Evolutionary conservation across 139 green algal species (phyloP).

Genomic region (Chlorella vulgaris): DNA sequence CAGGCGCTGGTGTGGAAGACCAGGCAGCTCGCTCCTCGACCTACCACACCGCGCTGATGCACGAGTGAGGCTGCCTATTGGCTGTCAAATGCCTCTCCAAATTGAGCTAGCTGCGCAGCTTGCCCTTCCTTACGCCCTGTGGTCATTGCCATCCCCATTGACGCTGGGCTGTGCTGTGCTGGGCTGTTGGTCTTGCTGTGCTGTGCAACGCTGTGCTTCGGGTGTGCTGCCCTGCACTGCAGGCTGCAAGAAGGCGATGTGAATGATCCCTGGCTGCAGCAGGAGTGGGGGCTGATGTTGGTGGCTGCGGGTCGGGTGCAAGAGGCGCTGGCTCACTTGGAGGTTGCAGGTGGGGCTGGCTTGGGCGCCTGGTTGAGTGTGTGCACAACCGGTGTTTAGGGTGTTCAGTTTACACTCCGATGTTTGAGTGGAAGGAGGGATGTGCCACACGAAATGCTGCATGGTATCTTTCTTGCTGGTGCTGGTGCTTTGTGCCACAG

Average conservation of each 20-base stretch:
- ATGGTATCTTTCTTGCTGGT: too few species aligned
- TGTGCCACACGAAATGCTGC: too few species aligned
- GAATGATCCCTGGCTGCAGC: constrained; percentile 76
- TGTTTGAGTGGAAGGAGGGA: too few species aligned
- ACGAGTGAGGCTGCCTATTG: constrained; percentile 13
- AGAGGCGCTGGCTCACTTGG: constrained; percentile 40
- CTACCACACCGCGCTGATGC: constrained; percentile 37
- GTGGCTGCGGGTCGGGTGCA: constrained; percentile 9
- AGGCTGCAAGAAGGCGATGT: constrained; percentile 64
- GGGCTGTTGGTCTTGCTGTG: background rate
- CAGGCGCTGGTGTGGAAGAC: background rate
- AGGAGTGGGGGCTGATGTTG: constrained; percentile 69
- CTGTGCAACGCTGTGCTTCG: background rate
- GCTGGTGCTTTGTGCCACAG: too few species aligned
- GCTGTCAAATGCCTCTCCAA: too few species aligned
- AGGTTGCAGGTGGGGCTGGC: constrained; percentile 21
- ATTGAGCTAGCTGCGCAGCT: too few species aligned
- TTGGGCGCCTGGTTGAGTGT: background rate
- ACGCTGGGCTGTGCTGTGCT: background rate
- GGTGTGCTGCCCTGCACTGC: too few species aligned
- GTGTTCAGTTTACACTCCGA: background rate
- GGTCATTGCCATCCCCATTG: too few species aligned
- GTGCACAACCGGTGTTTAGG: background rate
- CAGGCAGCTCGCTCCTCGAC: constrained; percentile 3
- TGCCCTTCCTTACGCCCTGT: too few species aligned